phyloP scores from a whole-genome alignment of 2,329 filamentous ascomycete species.

The Chaetothyriales sp. region DNA sequence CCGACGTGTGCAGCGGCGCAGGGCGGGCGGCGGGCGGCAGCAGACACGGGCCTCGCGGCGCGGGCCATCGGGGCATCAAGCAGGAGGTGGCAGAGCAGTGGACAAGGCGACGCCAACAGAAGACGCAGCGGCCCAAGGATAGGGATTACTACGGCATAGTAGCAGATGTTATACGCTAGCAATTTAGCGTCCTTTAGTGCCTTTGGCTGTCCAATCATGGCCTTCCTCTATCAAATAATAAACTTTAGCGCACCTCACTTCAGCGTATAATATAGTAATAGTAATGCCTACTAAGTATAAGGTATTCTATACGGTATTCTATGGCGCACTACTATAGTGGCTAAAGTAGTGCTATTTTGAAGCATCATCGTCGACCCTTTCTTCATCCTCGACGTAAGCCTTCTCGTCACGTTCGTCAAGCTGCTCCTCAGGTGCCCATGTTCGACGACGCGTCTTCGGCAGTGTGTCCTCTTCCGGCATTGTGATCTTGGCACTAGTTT shows the following conservation, averaged over 20 bases:
- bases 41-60: not conserved
- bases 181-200: no score
- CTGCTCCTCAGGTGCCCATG: conserved; percentile 7
- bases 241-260: no score
- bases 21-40: not conserved
- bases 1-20: not conserved
- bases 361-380: no score
- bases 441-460: conserved; percentile 6
- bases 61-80: not conserved
- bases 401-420: conserved; percentile 5
- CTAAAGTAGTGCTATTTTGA: no score
- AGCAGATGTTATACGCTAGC: no score
- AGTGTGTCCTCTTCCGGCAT: conserved; percentile 1
- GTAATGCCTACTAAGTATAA: no score
- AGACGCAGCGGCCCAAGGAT: not conserved
- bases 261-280: no score
- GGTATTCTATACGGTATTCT: no score
- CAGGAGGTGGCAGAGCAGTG: not conserved
- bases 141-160: no score
- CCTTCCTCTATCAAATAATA: no score
- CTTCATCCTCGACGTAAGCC: conserved; percentile 5
- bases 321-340: no score
- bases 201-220: no score
- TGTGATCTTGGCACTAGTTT: conserved; percentile 3
- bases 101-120: not conserved